Conservation (phyloP, 371 early-diverging fungal genomes). For the Haplosporangium sp. region DNA sequence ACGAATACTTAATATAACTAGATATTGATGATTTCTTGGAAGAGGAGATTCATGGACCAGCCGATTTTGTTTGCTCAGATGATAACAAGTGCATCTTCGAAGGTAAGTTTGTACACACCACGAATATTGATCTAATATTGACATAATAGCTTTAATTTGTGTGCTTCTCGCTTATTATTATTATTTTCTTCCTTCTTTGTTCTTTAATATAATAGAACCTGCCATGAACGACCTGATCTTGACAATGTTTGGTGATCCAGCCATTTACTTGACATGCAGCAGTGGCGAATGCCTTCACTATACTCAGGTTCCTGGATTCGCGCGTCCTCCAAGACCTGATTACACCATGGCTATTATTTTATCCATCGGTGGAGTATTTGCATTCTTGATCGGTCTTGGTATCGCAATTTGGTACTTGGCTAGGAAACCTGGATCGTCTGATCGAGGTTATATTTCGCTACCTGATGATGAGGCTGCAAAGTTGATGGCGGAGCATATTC, state of each 20-base stretch:
- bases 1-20: conserved; percentile 2
- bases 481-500: conserved; percentile 80
- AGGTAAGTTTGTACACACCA: conserved; percentile 44
- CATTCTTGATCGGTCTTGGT: conserved; percentile 65
- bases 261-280: conserved; percentile 76
- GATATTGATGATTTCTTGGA: conserved; percentile 78
- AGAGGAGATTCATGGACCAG: conserved; percentile 83
- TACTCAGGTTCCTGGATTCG: conserved; percentile 86
- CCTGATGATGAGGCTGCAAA: conserved; percentile 74
- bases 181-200: background rate
- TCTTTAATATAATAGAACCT: conserved; percentile 61
- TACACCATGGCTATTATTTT: conserved; percentile 70
- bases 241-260: conserved; percentile 80
- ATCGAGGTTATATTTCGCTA: conserved; percentile 56
- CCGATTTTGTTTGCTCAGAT: conserved; percentile 70
- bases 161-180: too few species aligned
- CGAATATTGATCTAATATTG: background rate
- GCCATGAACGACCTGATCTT: conserved; percentile 80
- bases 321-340: conserved; percentile 67
- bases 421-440: conserved; percentile 54
- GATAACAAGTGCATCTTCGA: conserved; percentile 74
- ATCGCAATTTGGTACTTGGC: conserved; percentile 60
- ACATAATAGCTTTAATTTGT: too few species aligned
- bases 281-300: conserved; percentile 91
- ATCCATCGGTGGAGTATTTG: conserved; percentile 69